Evolutionary conservation across 768 basidiomycete genomes (phyloP), one percentile per base, ranked within the genome.

Genomic region (Tulasnella sp.): DNA sequence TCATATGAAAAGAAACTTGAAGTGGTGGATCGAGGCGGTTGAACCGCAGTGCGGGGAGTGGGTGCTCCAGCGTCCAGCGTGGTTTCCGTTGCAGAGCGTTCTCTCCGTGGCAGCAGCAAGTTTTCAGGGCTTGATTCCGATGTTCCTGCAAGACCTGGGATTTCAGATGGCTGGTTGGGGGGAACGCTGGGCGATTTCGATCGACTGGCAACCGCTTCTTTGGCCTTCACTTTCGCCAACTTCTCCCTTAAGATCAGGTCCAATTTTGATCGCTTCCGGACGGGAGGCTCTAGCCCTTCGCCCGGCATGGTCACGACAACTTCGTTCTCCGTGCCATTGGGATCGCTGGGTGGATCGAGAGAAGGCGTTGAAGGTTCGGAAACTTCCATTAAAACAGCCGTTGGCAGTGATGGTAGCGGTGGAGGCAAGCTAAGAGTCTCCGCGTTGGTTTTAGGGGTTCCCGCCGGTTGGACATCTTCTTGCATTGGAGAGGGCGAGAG

Each of bases 151-250:
- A 25, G 58, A 34, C 7, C 31, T 1, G 58, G 31, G 9, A 34
- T 1, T 14, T 64, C 25, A 0, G 29, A 25, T 34, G 58, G 58
- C 15, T 29, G 69, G 36, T 36, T 71, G 1, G 69, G 69, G n/a
- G 69, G 38, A 38, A 71, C 19, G 69, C 38, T 71, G 17, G 38
- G 42, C 12, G 69, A 45, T 71, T 71, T 71, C 31, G 58, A 64
- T 34, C 58, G 58, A 64, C 69, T 71, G 58, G 58, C 58, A 34
- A 64, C 58, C 0, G 58, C 58, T 64, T 64, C 58, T 15, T 52
- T 72, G 22, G 71, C 71, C 68, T 76, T 76, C 0, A 69, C 25
- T 67, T 54, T 68, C 2, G 75, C 75, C 38, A 76, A 29, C 15
- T 68, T 71, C 39, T 68, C 75, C 40, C 67, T 64, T 19, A 68